These are phyloP conservation scores for Arthromyces matolae DNA, from an alignment of 768 basidiomycete genomes.

Conservation along the genomic window DNA sequence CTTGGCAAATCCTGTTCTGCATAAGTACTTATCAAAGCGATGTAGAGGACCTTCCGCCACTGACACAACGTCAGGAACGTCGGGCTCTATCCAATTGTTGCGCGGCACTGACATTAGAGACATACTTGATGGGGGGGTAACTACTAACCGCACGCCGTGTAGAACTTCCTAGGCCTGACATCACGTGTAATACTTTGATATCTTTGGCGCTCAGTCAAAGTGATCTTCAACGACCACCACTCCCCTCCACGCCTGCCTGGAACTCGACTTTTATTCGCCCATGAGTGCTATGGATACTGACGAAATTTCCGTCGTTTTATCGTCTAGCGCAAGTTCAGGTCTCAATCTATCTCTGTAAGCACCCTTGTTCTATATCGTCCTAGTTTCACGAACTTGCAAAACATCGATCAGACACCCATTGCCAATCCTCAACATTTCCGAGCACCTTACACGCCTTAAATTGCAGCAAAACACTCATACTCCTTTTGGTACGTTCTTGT, in stretches of 20 bases:
- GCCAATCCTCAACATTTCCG: conserved; percentile 94
- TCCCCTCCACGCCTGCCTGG: background rate
- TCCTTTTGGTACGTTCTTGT: conserved; percentile 57
- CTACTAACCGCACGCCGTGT: too few relatives aligned
- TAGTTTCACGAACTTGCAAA: conserved; percentile 7
- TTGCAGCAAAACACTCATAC: conserved; percentile 59
- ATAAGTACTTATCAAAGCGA: background rate
- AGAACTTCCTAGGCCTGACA: background rate
- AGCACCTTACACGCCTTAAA: conserved; percentile 84
- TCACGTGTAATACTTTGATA: background rate
- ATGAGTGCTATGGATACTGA: conserved; percentile 76
- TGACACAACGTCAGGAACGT: conserved; percentile 71
- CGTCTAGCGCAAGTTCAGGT: conserved; percentile 68
- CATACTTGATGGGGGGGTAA: too few relatives aligned
- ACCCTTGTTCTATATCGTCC: background rate
- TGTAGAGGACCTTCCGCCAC: conserved; percentile 65
- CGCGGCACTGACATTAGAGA: conserved; percentile 56
- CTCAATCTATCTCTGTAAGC: conserved; percentile 72
- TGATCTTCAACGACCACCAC: background rate
- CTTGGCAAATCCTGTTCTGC: too few relatives aligned
- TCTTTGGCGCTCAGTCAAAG: too few relatives aligned
- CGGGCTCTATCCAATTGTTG: conserved; percentile 35
- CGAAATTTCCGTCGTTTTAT: conserved; percentile 69
- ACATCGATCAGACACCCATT: conserved; percentile 76
- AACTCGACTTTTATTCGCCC: background rate